Evolutionary conservation across 2,329 filamentous ascomycete species (phyloP).

Genomic region (Tolypocladium pustulatum): DNA sequence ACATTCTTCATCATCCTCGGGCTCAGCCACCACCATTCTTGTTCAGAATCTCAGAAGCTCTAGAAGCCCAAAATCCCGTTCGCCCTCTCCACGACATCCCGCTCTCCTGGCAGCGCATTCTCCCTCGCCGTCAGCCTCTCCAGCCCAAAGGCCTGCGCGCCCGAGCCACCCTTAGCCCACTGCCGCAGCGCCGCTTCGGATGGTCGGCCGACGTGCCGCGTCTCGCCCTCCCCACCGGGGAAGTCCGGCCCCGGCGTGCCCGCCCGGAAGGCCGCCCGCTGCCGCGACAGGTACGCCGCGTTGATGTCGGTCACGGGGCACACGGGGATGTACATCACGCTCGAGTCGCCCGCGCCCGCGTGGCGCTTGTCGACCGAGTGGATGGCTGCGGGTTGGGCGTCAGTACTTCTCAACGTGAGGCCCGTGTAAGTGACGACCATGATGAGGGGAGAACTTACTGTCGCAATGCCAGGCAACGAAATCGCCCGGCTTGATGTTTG

Average conservation of each 20-base stretch:
- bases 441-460: conserved; percentile 21
- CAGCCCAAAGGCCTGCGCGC: conserved; percentile 33
- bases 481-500: conserved; percentile 59
- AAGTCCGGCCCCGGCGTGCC: conserved; percentile 64
- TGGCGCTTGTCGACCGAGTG: conserved; percentile 80
- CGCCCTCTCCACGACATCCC: conserved; percentile 24
- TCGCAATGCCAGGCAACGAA: conserved; percentile 83
- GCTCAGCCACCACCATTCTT: neutral
- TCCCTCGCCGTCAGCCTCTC: conserved; percentile 20
- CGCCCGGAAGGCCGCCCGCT: conserved; percentile 58
- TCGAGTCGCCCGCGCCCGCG: conserved; percentile 60
- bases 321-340: conserved; percentile 81
- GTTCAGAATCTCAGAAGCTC: neutral
- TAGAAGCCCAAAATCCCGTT: conserved; percentile 35
- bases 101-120: conserved; percentile 22
- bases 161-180: conserved; percentile 20
- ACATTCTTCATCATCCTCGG: neutral
- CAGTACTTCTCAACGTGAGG: neutral
- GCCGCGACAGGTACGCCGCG: conserved; percentile 57
- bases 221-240: conserved; percentile 60
- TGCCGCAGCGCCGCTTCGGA: conserved; percentile 25
- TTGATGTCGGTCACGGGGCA: conserved; percentile 72
- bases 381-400: conserved; percentile 33
- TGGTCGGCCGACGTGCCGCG: conserved; percentile 36
- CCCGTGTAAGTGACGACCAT: neutral